phyloP scores from a whole-genome alignment of 352 stramenopile genomes.

The Phytophthora kernoviae region DNA sequence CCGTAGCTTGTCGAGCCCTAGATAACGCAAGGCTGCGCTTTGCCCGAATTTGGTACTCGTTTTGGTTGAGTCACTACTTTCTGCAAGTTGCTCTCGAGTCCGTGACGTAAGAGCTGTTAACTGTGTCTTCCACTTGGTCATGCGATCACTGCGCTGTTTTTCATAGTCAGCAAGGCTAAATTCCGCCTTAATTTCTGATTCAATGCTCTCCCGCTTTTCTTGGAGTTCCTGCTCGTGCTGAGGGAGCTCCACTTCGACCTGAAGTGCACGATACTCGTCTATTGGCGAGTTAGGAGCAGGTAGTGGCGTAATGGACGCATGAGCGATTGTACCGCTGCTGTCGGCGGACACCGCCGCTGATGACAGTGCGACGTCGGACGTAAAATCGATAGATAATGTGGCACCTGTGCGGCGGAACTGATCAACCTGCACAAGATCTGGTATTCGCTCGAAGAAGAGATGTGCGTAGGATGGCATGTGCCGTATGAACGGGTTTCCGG shows the following conservation, averaged over 20 bases:
- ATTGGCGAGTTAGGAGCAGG: slow-evolving; percentile 23
- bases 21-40: slow-evolving; percentile 28
- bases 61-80: slow-evolving; percentile 25
- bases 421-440: slow-evolving; percentile 64
- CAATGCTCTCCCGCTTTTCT: slow-evolving; percentile 15
- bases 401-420: slow-evolving; percentile 44
- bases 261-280: slow-evolving; percentile 43
- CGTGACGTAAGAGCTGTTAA: slow-evolving; percentile 51
- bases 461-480: slow-evolving; percentile 63
- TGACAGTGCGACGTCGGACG: slow-evolving; percentile 1
- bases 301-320: slow-evolving; percentile 12
- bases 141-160: slow-evolving; percentile 44
- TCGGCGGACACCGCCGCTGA: slow-evolving; percentile 19
- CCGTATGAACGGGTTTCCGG: slow-evolving; percentile 61
- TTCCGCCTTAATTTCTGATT: slow-evolving; percentile 19
- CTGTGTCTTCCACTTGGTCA: slow-evolving; percentile 60
- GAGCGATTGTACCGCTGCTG: slow-evolving; percentile 12
- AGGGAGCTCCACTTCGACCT: slow-evolving; percentile 24
- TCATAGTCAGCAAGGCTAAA: slow-evolving; percentile 48
- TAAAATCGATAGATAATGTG: slow-evolving; percentile 5
- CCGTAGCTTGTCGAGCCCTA: slow-evolving; percentile 38
- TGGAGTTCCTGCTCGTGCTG: slow-evolving; percentile 23
- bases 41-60: slow-evolving; percentile 27
- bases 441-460: slow-evolving; percentile 66
- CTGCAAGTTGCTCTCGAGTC: slow-evolving; percentile 42